Conservation (phyloP, 306 rosid species). For the Sicyos baderoa region DNA sequence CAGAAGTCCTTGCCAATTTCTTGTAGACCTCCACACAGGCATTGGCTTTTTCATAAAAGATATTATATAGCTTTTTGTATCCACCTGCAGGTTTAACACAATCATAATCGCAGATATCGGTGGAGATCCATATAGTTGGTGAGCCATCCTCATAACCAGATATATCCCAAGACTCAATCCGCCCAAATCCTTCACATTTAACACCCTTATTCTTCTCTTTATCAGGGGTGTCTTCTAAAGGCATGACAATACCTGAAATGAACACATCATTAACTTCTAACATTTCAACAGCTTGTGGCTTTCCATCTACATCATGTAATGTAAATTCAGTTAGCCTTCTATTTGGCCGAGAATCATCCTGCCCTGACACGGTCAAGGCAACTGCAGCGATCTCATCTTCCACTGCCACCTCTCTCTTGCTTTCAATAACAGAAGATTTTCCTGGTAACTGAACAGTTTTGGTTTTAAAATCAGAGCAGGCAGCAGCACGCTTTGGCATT, state of each 20-base stretch:
- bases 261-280: constrained; percentile 60
- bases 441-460: constrained; percentile 37
- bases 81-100: constrained; percentile 62
- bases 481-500: constrained; percentile 86
- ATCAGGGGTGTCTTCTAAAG: constrained; percentile 44
- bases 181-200: constrained; percentile 75
- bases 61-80: constrained; percentile 61
- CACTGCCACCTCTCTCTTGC: constrained; percentile 47
- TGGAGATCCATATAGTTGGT: constrained; percentile 82
- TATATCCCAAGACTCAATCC: constrained; percentile 81
- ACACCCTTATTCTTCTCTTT: constrained; percentile 58
- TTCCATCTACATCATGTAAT: constrained; percentile 62
- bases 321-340: constrained; percentile 67
- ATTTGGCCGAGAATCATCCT: constrained; percentile 50
- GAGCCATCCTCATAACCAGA: constrained; percentile 87
- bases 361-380: constrained; percentile 51
- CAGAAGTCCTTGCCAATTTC: constrained; percentile 52
- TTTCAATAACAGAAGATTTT: constrained; percentile 44
- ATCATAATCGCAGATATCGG: constrained; percentile 69
- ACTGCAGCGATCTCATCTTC: constrained; percentile 64
- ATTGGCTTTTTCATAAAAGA: constrained; percentile 62
- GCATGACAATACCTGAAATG: constrained; percentile 64
- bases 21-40: constrained; percentile 71
- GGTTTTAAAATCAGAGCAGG: constrained; percentile 58
- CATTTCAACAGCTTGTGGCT: constrained; percentile 63